Evolutionary conservation across 768 basidiomycete species (phyloP), one percentile per base, ranked within the genome.

Genomic region (Rhizopogon rudus): DNA sequence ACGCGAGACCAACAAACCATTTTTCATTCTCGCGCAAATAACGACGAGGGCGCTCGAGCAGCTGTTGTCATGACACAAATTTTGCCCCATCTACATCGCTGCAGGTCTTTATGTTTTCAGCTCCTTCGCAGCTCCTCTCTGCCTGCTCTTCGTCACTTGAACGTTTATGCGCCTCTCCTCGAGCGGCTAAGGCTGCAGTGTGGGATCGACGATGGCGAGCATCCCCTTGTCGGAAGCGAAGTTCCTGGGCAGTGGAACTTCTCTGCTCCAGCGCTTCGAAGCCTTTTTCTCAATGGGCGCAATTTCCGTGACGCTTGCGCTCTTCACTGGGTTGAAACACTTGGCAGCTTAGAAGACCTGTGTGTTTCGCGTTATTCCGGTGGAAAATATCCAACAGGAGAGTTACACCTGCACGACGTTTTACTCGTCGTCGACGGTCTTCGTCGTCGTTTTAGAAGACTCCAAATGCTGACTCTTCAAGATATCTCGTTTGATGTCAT

Each of bases 91-190:
- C 28, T 56, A 41, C 16, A 29, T 28, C 41, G 55, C 16, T 56
- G 55, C 55, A 29, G 16, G 29, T 28, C 33, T 28, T 22, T 56
- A 22, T 29, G 42, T 29, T 54, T 54, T 28, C n/a, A 53, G 25
- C 53, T 56, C 20, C 17, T 43, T n/a, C 31, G 22, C n/a, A 54
- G 55, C 33, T 56, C 55, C 6, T 54, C 55, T 17, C 41, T 56
- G 25, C 55, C 55, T 33, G 31, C 40, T 31, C 54, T 55, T 25
- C 51, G 54, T 14, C 8, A 51, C 28, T 52, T 55, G 33, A 9
- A 39, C 3, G 40, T 28, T 9, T 1, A 16, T 29, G 54, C 54
- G 28, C 52, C 39, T 12, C 28, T 54, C 12, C 40, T 53, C 28
- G 12, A 55, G 41, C 51, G 12, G 37, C 40, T 55, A 6, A 35